Base-by-base conservation (phyloP, 1,139 yeast species). In the Scheffersomyces titani region DNA sequence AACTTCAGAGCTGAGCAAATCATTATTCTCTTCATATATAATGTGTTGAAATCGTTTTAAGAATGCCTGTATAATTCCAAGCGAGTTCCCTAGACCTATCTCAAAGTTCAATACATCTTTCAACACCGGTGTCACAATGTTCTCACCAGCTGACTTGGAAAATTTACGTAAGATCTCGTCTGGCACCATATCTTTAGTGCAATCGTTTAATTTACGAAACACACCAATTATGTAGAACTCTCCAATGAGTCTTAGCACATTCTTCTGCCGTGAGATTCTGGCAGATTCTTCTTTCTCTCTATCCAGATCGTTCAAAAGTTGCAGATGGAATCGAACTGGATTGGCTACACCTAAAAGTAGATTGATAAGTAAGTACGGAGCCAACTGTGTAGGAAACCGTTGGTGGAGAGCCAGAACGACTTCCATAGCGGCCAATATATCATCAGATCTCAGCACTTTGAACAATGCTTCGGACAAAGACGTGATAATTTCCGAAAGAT, bases 351-450 rank as follows among this genome's bases (percentile, higher is more conserved):
- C 80, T 21, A 71, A 69, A 13, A 88, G 71, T 58, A 89, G 73
- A 59, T 78, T 71, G 0, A 79, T 70, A 60, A 88, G 68, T 56
- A 91, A 65, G 22, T 68, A 70, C 0, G 86, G 83, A 0, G 92
- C 81, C 67, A 90, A 88, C 9, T 71, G 69, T 0, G 61, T 55
- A 2, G 78, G 70, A 68, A 92, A 92, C 54, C 98, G 76, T 69
- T 89, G 97, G 70, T 92, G 97, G 30, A 93, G 73, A 0, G 87
- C 88, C 50, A 93, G 85, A 0, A 89, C 80, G 1, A 92, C 82
- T 63, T 88, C 92, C 46, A 85, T 80, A 1, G 89, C 87, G 0
- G 94, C 88, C 20, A 67, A 62, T 1, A 90, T 70, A 66, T 92
- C 97, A 13, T 82, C 87, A 7, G 74, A 70, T 59, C 86, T 86